Evolutionary conservation across 192 early-diverging fungal species (phyloP).

Genomic region (Coemansia sp.): DNA sequence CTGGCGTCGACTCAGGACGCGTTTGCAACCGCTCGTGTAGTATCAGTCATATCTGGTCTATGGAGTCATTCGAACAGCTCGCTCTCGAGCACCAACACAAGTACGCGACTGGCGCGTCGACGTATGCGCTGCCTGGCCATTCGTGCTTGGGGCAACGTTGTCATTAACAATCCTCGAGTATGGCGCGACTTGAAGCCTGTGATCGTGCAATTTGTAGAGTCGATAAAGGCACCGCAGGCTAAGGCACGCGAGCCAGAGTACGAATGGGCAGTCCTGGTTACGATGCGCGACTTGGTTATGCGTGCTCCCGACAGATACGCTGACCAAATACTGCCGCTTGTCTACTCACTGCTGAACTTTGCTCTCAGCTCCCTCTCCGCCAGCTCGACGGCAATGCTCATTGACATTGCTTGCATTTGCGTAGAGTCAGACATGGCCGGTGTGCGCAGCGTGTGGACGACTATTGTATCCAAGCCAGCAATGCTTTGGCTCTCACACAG

Average conservation of each 20-base stretch:
- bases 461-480: constrained; percentile 18
- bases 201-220: constrained; percentile 30
- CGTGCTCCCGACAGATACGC: constrained; percentile 30
- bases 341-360: constrained; percentile 30
- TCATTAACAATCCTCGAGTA: constrained; percentile 29
- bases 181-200: constrained; percentile 38
- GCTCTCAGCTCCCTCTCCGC: constrained; percentile 13
- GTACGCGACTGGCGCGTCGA: background rate
- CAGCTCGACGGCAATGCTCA: constrained; percentile 21
- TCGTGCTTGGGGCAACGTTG: constrained; percentile 31
- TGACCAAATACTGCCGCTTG: constrained; percentile 35
- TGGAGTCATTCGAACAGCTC: constrained; percentile 15
- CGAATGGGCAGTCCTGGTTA: constrained; percentile 36
- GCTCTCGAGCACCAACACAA: background rate
- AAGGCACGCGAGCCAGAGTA: constrained; percentile 19
- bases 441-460: constrained; percentile 37
- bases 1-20: constrained; percentile 29
- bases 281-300: constrained; percentile 29
- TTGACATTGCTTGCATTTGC: constrained; percentile 26
- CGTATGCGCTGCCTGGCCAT: constrained; percentile 32
- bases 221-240: constrained; percentile 16
- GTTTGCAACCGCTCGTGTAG: constrained; percentile 30
- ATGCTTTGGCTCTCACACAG: constrained; percentile 17
- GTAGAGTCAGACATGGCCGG: constrained; percentile 27
- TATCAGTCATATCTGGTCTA: constrained; percentile 21